phyloP scores from a whole-genome alignment of 768 basidiomycete species.

The Mycena capillaripes region DNA sequence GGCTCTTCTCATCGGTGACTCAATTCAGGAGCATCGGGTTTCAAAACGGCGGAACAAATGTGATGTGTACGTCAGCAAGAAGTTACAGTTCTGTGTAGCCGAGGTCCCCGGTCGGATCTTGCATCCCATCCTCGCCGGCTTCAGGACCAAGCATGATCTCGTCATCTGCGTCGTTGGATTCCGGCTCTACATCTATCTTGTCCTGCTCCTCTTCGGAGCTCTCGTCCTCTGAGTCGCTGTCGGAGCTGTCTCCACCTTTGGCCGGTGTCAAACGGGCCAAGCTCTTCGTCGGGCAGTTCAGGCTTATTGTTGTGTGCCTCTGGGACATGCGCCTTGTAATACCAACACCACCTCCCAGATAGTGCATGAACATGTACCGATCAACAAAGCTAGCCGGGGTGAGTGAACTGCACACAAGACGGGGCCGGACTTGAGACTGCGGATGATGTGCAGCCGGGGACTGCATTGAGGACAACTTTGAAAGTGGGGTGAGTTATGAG shows the following conservation, averaged over 20 bases:
- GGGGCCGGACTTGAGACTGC: too few species aligned
- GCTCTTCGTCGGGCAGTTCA: neutral
- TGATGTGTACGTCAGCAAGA: too few species aligned
- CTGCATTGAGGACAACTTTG: too few species aligned
- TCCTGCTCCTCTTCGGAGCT: neutral
- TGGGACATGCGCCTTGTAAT: neutral
- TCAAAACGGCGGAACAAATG: too few species aligned
- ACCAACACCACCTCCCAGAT: neutral
- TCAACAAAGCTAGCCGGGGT: neutral
- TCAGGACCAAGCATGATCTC: neutral
- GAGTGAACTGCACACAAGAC: too few species aligned
- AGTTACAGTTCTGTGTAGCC: neutral
- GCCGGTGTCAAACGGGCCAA: neutral
- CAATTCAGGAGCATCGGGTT: too few species aligned
- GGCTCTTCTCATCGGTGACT: too few species aligned
- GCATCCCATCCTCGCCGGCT: neutral
- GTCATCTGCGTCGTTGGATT: neutral
- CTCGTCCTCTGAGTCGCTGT: neutral
- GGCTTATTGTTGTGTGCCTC: neutral
- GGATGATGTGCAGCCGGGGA: too few species aligned
- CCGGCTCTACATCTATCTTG: neutral
- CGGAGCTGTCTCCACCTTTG: neutral
- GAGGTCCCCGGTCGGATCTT: neutral
- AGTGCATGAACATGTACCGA: neutral
- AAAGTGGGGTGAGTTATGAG: too few species aligned